These are phyloP conservation scores for Boletellus ananas DNA, from an alignment of 768 basidiomycete genomes.

Conservation along the genomic window DNA sequence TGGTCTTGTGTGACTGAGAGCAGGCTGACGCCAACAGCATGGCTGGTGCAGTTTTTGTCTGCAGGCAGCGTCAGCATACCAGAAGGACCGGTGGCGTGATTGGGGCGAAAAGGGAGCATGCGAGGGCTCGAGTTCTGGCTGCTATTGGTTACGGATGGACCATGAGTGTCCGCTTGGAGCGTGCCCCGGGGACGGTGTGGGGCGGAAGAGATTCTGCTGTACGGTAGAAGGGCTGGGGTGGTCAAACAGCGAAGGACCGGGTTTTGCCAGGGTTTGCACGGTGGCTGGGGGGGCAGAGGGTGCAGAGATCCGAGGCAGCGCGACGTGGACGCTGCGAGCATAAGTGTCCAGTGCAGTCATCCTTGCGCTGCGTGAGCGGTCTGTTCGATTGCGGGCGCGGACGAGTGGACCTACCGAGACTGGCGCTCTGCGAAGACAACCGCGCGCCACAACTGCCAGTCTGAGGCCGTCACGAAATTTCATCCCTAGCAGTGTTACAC, in stretches of 20 bases:
- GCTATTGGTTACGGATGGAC: background rate
- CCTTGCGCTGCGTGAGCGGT: constrained; percentile 36
- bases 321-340: constrained; percentile 81
- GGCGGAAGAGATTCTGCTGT: constrained; percentile 5
- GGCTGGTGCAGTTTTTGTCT: constrained; percentile 4
- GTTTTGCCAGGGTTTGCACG: constrained; percentile 29
- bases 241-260: constrained; percentile 8
- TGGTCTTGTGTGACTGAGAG: constrained; percentile 6
- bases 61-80: background rate
- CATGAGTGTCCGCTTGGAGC: background rate
- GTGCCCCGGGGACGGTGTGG: background rate
- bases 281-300: constrained; percentile 24
- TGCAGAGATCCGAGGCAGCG: constrained; percentile 49
- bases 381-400: background rate
- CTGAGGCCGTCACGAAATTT: background rate
- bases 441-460: background rate
- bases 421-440: constrained; percentile 27
- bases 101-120: background rate
- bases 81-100: background rate
- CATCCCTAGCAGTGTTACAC: background rate
- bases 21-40: constrained; percentile 4
- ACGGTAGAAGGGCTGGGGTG: background rate
- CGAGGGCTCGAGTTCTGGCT: background rate
- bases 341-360: constrained; percentile 72
- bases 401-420: constrained; percentile 41